Evolutionary conservation across 306 rosid genomes (phyloP).

Genomic region (Vigna trinervia): DNA sequence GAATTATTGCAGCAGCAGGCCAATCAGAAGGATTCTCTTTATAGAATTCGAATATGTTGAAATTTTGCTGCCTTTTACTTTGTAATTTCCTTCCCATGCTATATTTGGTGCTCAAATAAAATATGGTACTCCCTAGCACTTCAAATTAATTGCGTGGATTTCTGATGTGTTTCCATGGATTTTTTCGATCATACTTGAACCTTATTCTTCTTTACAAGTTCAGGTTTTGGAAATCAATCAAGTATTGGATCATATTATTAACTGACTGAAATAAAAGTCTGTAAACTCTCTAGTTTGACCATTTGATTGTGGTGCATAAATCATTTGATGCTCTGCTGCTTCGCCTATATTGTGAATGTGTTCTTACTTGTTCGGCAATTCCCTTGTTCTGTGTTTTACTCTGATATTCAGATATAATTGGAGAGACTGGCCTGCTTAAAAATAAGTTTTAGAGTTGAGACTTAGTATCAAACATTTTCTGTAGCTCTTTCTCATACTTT

Average conservation of each 20-base stretch:
- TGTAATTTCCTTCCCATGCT: constrained; percentile 47
- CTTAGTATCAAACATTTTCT: constrained; percentile 1
- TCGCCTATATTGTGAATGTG: neutral
- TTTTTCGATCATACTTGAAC: neutral
- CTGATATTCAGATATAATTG: neutral
- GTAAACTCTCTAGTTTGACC: neutral
- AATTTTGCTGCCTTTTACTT: constrained; percentile 19
- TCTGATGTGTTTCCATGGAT: constrained; percentile 3
- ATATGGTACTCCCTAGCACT: constrained; percentile 17
- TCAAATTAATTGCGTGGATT: constrained; percentile 37
- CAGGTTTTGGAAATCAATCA: constrained; percentile 14
- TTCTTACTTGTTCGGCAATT: neutral
- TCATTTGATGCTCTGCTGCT: neutral
- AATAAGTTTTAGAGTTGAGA: neutral
- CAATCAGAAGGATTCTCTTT: constrained; percentile 58
- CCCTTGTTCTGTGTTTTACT: neutral
- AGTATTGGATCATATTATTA: neutral
- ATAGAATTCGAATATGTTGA: constrained; percentile 51
- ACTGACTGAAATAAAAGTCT: constrained; percentile 19
- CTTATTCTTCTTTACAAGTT: constrained; percentile 12
- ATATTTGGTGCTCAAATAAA: constrained; percentile 42
- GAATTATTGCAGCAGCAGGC: constrained; percentile 73
- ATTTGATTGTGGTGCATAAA: constrained; percentile 12
- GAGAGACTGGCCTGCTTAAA: neutral
- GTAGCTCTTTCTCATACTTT: neutral